These are phyloP conservation scores for Claviceps digitariae DNA, from an alignment of 2,329 filamentous ascomycete species.

Conservation along the genomic window DNA sequence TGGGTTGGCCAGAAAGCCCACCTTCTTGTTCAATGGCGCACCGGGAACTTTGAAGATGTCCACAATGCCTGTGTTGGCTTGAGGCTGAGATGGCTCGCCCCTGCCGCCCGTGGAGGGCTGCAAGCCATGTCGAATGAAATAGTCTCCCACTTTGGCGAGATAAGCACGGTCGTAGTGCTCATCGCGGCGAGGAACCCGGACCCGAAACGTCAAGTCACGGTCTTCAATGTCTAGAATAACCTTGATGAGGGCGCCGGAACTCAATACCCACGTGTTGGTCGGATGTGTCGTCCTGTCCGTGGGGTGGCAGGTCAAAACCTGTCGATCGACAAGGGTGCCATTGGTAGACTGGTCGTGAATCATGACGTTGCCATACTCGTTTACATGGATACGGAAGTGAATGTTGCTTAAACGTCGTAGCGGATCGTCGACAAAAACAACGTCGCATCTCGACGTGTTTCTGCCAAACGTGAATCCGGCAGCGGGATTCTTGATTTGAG, in stretches of 20 bases:
- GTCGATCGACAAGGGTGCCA: slow-evolving; percentile 73
- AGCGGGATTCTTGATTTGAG: slow-evolving; percentile 50
- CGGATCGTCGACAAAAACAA: slow-evolving; percentile 52
- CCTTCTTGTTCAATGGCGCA: slow-evolving; percentile 5
- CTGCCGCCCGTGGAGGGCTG: slow-evolving; percentile 34
- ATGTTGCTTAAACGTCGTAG: slow-evolving; percentile 73
- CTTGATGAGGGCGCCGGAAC: slow-evolving; percentile 58
- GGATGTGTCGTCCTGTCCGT: slow-evolving; percentile 19
- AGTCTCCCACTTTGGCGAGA: slow-evolving; percentile 52
- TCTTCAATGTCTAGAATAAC: slow-evolving; percentile 42
- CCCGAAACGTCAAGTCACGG: slow-evolving; percentile 63
- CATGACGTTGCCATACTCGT: slow-evolving; percentile 77
- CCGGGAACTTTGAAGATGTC: slow-evolving; percentile 20
- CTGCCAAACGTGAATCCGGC: slow-evolving; percentile 81
- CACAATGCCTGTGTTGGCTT: slow-evolving; percentile 25
- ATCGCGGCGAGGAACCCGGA: slow-evolving; percentile 68
- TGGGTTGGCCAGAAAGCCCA: slow-evolving; percentile 2
- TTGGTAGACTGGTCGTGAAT: slow-evolving; percentile 93
- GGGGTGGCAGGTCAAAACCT: slow-evolving; percentile 39
- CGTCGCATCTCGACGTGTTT: slow-evolving; percentile 56
- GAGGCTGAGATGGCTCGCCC: slow-evolving; percentile 23
- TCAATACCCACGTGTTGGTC: slow-evolving; percentile 44
- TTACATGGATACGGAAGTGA: slow-evolving; percentile 93
- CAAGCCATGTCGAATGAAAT: slow-evolving; percentile 35
- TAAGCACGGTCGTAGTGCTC: slow-evolving; percentile 53